Conservation (phyloP, 75 land plant species). For the Cryptomeria japonica region DNA sequence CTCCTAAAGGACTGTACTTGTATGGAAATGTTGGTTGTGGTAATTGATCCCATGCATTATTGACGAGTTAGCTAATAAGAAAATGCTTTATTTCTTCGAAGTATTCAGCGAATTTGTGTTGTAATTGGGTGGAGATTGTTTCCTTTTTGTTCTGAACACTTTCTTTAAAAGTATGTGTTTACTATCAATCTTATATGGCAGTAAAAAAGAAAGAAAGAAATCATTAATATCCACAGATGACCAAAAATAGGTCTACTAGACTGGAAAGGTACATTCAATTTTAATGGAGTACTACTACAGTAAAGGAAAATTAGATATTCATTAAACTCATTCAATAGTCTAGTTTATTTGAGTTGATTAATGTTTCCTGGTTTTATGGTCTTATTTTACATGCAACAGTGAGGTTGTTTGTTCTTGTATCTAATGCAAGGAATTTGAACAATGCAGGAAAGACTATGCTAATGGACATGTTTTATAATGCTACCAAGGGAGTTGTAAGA, state of each 20-base stretch:
- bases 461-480: conserved; percentile 93
- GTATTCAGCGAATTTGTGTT: not conserved
- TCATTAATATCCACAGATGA: not conserved
- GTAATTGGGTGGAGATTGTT: not conserved
- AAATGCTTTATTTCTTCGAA: conserved; percentile 2
- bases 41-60: conserved; percentile 22
- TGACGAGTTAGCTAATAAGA: not conserved
- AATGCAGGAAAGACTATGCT: conserved; percentile 92
- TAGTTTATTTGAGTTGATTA: not conserved
- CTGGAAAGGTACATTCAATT: not conserved
- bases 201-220: not conserved
- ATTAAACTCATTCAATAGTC: not conserved
- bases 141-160: not conserved
- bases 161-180: not conserved
- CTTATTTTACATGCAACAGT: not conserved
- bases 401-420: not conserved
- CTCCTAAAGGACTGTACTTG: conserved; percentile 88
- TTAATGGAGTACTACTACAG: not conserved
- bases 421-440: conserved; percentile 4
- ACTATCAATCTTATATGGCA: not conserved
- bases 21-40: conserved; percentile 99
- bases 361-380: not conserved
- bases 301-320: not conserved
- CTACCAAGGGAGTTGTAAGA: conserved; percentile 77
- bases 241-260: not conserved